Evolutionary conservation across 1,284 basidiomycete genomes (phyloP).

Genomic region (Phellopilus nigrolimitatus): DNA sequence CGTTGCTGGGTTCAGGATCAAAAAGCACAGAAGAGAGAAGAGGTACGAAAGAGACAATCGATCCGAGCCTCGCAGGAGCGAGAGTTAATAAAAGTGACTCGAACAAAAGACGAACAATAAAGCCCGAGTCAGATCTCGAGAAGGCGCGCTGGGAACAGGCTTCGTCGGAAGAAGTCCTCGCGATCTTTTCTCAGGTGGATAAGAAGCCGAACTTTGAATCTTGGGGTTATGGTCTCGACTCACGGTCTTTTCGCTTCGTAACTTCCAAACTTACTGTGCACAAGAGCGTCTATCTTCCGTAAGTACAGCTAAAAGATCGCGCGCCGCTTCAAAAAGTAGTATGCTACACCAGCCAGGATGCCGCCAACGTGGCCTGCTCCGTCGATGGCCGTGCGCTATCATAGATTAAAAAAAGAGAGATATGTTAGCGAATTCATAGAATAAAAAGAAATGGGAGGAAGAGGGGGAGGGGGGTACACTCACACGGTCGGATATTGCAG

Average conservation of each 20-base stretch:
- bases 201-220: too few relatives aligned
- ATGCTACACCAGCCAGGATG: conserved; percentile 62
- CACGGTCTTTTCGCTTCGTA: too few relatives aligned
- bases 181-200: too few relatives aligned
- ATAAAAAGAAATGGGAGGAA: conserved; percentile 12
- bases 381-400: conserved; percentile 48
- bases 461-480: conserved; percentile 24
- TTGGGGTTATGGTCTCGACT: too few relatives aligned
- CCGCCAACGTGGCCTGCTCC: conserved; percentile 81
- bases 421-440: not conserved
- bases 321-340: conserved; percentile 33
- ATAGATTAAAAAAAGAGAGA: conserved; percentile 4
- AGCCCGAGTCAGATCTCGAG: too few relatives aligned
- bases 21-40: too few relatives aligned
- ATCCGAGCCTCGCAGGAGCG: not conserved
- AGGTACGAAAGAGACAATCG: not conserved
- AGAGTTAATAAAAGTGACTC: too few relatives aligned
- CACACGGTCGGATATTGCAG: conserved; percentile 38
- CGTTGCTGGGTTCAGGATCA: too few relatives aligned
- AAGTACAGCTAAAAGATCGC: conserved; percentile 9
- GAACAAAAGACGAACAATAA: conserved; percentile 8
- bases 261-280: too few relatives aligned
- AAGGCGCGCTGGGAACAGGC: too few relatives aligned
- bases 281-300: not conserved
- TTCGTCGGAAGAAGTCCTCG: too few relatives aligned